phyloP scores from a whole-genome alignment of 257 asterid genomes.

The Solanum habrochaites region DNA sequence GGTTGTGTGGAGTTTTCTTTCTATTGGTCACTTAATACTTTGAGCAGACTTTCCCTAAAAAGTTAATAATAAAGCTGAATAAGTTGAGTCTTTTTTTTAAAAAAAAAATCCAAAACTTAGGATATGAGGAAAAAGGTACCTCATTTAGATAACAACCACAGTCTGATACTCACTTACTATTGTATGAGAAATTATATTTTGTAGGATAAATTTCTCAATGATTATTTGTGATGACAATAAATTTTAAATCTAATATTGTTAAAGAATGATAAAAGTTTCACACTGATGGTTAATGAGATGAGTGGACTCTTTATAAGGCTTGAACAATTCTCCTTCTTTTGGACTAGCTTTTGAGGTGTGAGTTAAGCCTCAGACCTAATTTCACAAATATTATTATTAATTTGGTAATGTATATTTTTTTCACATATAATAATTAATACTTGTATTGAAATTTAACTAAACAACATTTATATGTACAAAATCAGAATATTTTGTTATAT shows the following conservation, averaged over 20 bases:
- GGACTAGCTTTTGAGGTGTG: too few relatives aligned
- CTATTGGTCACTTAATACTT: background rate
- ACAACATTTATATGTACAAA: too few relatives aligned
- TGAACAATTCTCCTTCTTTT: too few relatives aligned
- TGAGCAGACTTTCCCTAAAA: background rate
- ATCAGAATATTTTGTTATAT: background rate
- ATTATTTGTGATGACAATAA: too few relatives aligned
- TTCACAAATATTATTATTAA: too few relatives aligned
- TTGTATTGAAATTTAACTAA: background rate
- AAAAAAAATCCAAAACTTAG: background rate
- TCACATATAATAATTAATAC: background rate
- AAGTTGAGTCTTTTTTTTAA: background rate
- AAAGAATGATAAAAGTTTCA: too few relatives aligned
- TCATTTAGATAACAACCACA: background rate
- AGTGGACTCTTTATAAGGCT: too few relatives aligned
- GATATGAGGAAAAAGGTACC: background rate
- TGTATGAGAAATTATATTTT: background rate
- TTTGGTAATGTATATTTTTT: background rate
- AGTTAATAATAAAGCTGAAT: background rate
- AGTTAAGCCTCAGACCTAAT: too few relatives aligned
- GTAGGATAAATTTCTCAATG: too few relatives aligned
- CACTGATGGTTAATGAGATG: too few relatives aligned
- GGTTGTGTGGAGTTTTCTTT: background rate
- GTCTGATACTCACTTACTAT: background rate
- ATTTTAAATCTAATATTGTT: too few relatives aligned